Percentiles rank a stretch among this genome's conserved stretches.
Conservation (phyloP, 2,329 filamentous ascomycete genomes). For the Xylariales sp. region DNA sequence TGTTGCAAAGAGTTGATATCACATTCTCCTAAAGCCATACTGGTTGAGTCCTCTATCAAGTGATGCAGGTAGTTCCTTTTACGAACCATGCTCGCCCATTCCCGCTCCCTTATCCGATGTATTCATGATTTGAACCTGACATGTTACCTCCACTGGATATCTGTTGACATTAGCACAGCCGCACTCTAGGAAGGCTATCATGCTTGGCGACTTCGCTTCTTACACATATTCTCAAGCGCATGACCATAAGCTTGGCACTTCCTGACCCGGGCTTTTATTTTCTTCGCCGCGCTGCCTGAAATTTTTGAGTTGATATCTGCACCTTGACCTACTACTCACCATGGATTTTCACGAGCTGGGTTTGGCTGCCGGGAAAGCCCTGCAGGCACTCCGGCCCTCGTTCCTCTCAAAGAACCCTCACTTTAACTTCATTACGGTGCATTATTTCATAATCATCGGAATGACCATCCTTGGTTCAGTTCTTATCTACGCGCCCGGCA, state of each 20-base stretch:
- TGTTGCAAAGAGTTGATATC: too few relatives aligned
- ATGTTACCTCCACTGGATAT: background rate
- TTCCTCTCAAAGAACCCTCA: constrained; percentile 59
- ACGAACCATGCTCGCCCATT: too few relatives aligned
- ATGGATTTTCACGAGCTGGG: constrained; percentile 26
- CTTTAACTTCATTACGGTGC: constrained; percentile 77
- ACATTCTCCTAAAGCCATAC: too few relatives aligned
- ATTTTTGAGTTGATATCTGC: background rate
- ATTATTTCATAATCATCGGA: constrained; percentile 80
- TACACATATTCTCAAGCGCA: background rate
- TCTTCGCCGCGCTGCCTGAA: background rate
- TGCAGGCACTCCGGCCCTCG: constrained; percentile 48
- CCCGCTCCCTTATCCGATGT: background rate
- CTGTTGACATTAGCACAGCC: constrained; percentile 5
- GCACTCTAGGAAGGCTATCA: constrained; percentile 7
- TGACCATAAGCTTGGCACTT: constrained; percentile 1
- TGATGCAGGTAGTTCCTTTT: too few relatives aligned
- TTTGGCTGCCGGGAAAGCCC: constrained; percentile 32
- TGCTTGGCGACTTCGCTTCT: constrained; percentile 5
- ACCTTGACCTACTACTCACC: constrained; percentile 4
- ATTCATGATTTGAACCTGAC: background rate
- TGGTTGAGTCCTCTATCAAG: too few relatives aligned
- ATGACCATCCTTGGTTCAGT: constrained; percentile 72
- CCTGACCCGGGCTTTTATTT: constrained; percentile 1
- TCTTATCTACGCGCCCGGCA: constrained; percentile 61